Evolutionary conservation across 441 rosid genomes (phyloP).

Genomic region (Iberis amara): DNA sequence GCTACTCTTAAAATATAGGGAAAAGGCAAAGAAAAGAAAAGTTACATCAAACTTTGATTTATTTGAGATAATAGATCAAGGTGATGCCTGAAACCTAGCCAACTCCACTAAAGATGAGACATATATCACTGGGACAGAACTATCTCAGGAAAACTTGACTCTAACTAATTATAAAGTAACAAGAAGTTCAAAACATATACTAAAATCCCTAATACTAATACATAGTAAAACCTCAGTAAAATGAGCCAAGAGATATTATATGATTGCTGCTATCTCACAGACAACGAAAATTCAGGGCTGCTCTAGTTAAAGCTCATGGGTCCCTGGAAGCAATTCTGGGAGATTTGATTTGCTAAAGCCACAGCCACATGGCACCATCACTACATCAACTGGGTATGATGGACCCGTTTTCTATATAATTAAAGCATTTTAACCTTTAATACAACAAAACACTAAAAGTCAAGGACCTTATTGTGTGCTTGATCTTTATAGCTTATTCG

Average conservation of each 20-base stretch:
- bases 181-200: not conserved
- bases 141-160: not conserved
- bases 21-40: constrained; percentile 14
- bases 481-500: constrained; percentile 35
- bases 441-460: constrained; percentile 5
- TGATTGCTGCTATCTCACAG: constrained; percentile 12
- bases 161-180: not conserved
- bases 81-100: constrained; percentile 4
- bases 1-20: constrained; percentile 24
- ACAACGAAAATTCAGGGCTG: constrained; percentile 33
- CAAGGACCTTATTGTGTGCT: constrained; percentile 17
- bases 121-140: not conserved
- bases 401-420: constrained; percentile 33
- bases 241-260: constrained; percentile 7
- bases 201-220: no score
- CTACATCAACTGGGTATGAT: constrained; percentile 34
- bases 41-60: not conserved
- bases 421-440: constrained; percentile 23
- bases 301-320: constrained; percentile 32
- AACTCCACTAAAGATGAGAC: no score
- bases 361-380: constrained; percentile 35
- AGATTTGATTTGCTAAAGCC: constrained; percentile 25
- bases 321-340: constrained; percentile 36
- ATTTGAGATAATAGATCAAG: not conserved
- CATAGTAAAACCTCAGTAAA: not conserved